A percentile compares a stretch with the other conserved stretches of the same genome.
These are phyloP conservation scores for Wolfiporia cocos DNA, from an alignment of 1,284 basidiomycete genomes.

Conservation along the genomic window DNA sequence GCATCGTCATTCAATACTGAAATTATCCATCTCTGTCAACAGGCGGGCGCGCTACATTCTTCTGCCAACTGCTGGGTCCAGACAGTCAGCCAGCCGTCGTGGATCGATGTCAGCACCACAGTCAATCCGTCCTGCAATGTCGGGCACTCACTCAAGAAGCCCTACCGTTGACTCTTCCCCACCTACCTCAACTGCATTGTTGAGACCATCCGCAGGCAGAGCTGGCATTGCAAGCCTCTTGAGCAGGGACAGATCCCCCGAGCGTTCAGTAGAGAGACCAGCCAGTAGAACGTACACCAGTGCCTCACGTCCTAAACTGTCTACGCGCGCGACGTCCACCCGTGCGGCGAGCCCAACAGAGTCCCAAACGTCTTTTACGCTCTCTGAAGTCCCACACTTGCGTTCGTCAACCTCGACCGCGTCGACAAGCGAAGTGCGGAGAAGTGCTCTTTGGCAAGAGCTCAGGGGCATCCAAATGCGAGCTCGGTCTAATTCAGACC, in stretches of 20 bases:
- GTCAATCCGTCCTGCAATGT: too few species aligned
- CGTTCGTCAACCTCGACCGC: slow-evolving; percentile 13
- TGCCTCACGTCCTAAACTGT: slow-evolving; percentile 16
- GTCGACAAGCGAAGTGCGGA: slow-evolving; percentile 26
- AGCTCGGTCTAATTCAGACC: slow-evolving; percentile 38
- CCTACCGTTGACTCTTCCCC: too few species aligned
- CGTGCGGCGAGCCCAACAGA: slow-evolving; percentile 29
- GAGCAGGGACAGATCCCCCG: slow-evolving; percentile 23
- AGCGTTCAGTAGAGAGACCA: slow-evolving; percentile 26
- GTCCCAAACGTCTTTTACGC: slow-evolving; percentile 26
- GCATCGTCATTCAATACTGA: slow-evolving; percentile 1
- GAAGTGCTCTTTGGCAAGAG: slow-evolving; percentile 53
- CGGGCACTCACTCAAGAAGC: too few species aligned
- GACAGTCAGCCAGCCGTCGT: too few species aligned
- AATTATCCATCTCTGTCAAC: slow-evolving; percentile 7
- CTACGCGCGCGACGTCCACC: slow-evolving; percentile 21
- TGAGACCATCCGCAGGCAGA: slow-evolving; percentile 21
- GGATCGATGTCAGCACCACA: too few species aligned
- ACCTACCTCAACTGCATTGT: too few species aligned
- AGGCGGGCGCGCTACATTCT: slow-evolving; percentile 67
- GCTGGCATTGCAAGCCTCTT: slow-evolving; percentile 35
- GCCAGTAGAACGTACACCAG: slow-evolving; percentile 8
- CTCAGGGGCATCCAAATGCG: slow-evolving; percentile 45
- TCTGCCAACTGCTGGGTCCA: slow-evolving; percentile 42
- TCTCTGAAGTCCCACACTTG: slow-evolving; percentile 24